Percentiles rank a stretch among this genome's conserved stretches.
These are phyloP conservation scores for Ceratonia siliqua DNA, from an alignment of 306 rosid species.

Conservation along the genomic window DNA sequence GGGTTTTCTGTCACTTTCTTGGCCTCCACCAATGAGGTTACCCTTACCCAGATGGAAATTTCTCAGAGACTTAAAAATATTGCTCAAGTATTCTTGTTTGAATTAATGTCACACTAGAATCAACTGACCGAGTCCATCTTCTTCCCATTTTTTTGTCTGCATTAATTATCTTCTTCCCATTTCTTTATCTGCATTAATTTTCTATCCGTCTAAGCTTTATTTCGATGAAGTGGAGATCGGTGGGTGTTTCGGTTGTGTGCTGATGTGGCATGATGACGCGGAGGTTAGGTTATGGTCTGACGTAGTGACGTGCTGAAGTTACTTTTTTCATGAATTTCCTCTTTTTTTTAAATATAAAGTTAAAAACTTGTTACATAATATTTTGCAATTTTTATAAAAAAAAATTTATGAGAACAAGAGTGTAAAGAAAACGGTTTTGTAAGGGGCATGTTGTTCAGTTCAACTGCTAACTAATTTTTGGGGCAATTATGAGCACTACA, in stretches of 20 bases:
- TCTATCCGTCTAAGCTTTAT: not conserved
- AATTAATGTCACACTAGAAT: constrained; percentile 22
- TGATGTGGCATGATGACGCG: constrained; percentile 24
- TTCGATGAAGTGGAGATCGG: not conserved
- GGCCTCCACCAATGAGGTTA: constrained; percentile 34
- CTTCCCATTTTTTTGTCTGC: not conserved
- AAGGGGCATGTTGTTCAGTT: constrained; percentile 25
- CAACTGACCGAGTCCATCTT: constrained; percentile 24
- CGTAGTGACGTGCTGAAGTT: not conserved
- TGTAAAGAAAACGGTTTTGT: not conserved
- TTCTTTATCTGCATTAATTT: not conserved
- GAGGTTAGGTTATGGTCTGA: not conserved
- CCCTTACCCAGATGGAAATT: constrained; percentile 14
- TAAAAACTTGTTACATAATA: too few relatives aligned
- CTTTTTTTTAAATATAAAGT: too few relatives aligned
- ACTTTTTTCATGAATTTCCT: too few relatives aligned
- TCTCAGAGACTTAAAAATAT: constrained; percentile 11
- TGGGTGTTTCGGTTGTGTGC: not conserved
- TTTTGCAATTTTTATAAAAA: too few relatives aligned
- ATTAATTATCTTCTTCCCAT: not conserved
- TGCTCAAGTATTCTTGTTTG: constrained; percentile 5
- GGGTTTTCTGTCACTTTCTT: constrained; percentile 36
- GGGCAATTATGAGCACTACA: too few relatives aligned
- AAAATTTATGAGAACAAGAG: too few relatives aligned
- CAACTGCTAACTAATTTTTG: constrained; percentile 16